These are phyloP conservation scores for Thelephora terrestris DNA, from an alignment of 1,284 basidiomycete species.

Conservation along the genomic window DNA sequence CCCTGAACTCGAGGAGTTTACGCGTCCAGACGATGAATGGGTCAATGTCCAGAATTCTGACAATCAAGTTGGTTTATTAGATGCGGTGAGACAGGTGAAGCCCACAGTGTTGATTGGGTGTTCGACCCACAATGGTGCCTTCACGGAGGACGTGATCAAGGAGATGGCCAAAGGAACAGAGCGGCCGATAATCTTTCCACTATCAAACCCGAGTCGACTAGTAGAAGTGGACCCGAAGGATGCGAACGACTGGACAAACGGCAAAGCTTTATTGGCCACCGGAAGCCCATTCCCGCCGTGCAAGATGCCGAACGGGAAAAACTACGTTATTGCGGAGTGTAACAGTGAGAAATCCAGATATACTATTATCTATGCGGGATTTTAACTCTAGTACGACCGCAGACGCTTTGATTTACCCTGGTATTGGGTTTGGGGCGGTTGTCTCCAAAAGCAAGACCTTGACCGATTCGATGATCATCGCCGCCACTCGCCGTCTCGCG, in stretches of 20 bases:
- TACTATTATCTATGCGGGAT: not conserved
- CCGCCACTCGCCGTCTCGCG: constrained; percentile 63
- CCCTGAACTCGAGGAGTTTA: constrained; percentile 44
- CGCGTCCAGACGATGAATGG: constrained; percentile 46
- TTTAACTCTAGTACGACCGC: not conserved
- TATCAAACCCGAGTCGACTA: constrained; percentile 73
- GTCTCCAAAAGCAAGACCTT: constrained; percentile 51
- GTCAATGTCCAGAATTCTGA: constrained; percentile 29
- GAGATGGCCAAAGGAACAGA: constrained; percentile 62
- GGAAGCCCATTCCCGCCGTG: constrained; percentile 76
- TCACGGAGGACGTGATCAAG: constrained; percentile 64
- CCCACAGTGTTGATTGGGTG: constrained; percentile 77
- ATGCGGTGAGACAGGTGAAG: constrained; percentile 58
- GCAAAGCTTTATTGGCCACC: constrained; percentile 69
- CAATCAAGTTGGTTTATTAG: constrained; percentile 44
- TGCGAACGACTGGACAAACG: constrained; percentile 67
- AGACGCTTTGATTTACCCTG: constrained; percentile 75
- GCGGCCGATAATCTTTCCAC: constrained; percentile 71
- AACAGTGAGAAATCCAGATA: constrained; percentile 40
- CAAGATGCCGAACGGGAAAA: constrained; percentile 57
- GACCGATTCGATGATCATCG: constrained; percentile 72
- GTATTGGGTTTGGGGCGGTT: constrained; percentile 67
- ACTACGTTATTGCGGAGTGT: constrained; percentile 63
- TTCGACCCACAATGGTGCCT: constrained; percentile 72
- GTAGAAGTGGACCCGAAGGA: constrained; percentile 70